Percentiles rank a stretch among this genome's conserved stretches.
Evolutionary conservation across 2,329 filamentous ascomycete genomes (phyloP).

Genomic region (Stemphylium beticola): DNA sequence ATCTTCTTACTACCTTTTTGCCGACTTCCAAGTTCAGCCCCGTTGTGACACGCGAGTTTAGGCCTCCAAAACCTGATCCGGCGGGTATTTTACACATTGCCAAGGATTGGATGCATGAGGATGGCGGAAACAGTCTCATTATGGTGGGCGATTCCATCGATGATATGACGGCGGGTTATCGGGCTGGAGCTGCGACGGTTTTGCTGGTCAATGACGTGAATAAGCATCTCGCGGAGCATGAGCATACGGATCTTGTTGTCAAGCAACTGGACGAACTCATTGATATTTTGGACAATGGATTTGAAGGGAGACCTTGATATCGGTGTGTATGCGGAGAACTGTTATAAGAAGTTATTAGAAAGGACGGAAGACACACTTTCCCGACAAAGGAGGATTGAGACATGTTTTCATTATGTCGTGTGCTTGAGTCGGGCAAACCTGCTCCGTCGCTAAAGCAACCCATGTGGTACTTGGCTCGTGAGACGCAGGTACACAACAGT

Average conservation of each 20-base stretch:
- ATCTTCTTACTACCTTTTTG: constrained; percentile 78
- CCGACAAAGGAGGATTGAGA: neutral
- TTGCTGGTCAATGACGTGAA: constrained; percentile 86
- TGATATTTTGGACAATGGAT: constrained; percentile 75
- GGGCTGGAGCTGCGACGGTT: constrained; percentile 89
- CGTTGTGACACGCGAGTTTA: constrained; percentile 83
- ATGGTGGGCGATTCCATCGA: constrained; percentile 74
- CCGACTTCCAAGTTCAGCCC: constrained; percentile 72
- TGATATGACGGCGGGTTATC: constrained; percentile 86
- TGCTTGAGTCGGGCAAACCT: neutral
- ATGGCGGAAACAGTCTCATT: constrained; percentile 55
- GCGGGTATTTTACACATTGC: constrained; percentile 89
- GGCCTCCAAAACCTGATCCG: constrained; percentile 84
- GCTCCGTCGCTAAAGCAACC: constrained; percentile 15
- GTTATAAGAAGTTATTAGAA: constrained; percentile 24
- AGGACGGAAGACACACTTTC: neutral
- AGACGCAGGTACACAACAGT: neutral
- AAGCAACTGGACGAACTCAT: constrained; percentile 75
- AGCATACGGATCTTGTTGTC: constrained; percentile 79
- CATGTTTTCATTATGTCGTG: neutral
- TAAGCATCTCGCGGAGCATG: constrained; percentile 69
- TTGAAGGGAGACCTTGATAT: constrained; percentile 59
- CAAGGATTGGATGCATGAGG: constrained; percentile 66
- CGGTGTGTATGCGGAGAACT: constrained; percentile 31
- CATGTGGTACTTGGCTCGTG: neutral